phyloP scores from a whole-genome alignment of 192 early-diverging fungal genomes.

The Coemansia aciculifera region DNA sequence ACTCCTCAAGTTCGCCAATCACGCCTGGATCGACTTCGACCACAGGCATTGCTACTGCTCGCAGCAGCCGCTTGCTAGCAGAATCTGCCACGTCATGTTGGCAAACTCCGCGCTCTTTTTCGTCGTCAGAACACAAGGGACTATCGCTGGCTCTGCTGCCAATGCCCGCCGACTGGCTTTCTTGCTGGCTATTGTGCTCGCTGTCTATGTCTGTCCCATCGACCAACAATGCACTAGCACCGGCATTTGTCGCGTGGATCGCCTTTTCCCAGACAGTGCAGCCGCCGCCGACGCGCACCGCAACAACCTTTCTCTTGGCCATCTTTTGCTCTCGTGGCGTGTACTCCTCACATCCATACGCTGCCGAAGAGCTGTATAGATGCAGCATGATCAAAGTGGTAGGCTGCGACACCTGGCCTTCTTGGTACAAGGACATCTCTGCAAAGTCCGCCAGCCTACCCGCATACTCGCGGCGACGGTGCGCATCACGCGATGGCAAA shows the following conservation, averaged over 20 bases:
- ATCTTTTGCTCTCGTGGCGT: constrained; percentile 31
- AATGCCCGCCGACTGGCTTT: neutral
- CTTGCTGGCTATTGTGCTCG: constrained; percentile 1
- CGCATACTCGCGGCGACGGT: constrained; percentile 30
- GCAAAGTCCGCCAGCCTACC: constrained; percentile 42
- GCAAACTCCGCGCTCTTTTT: constrained; percentile 7
- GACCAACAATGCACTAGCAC: constrained; percentile 41
- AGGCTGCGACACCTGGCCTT: constrained; percentile 10
- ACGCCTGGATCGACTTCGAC: constrained; percentile 31
- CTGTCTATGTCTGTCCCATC: constrained; percentile 7
- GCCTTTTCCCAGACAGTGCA: constrained; percentile 47
- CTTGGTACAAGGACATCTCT: constrained; percentile 38
- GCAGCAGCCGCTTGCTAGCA: neutral
- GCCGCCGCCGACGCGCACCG: constrained; percentile 30
- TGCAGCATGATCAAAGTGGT: constrained; percentile 35
- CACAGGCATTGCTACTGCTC: constrained; percentile 30
- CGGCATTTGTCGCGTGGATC: constrained; percentile 41
- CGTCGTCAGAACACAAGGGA: neutral
- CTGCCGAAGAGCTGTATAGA: constrained; percentile 26
- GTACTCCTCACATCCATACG: constrained; percentile 48
- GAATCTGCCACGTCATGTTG: neutral
- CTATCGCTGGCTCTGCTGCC: neutral
- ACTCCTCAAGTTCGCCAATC: constrained; percentile 38
- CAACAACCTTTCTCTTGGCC: constrained; percentile 33
- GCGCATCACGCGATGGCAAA: constrained; percentile 2